phyloP scores from a whole-genome alignment of 768 basidiomycete species.

The Termitomyces sp. region DNA sequence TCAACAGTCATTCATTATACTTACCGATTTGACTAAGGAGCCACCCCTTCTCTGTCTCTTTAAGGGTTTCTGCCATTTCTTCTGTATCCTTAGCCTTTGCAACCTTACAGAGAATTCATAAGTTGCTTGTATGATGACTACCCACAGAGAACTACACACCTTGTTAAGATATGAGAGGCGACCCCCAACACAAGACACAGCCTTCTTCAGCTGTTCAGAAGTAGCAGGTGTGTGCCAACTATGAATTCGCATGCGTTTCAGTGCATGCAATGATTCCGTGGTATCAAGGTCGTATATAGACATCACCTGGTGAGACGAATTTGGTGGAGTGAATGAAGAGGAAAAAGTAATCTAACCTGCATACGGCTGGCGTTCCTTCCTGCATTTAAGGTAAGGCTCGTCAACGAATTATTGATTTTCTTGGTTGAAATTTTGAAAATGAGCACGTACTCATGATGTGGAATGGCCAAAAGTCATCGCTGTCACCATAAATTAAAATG shows the following conservation, averaged over 20 bases:
- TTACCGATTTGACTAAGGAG: conserved; percentile 68
- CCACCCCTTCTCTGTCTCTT: conserved; percentile 76
- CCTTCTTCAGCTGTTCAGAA: conserved; percentile 34
- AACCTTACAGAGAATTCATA: conserved; percentile 24
- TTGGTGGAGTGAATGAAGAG: background rate
- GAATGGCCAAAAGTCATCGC: conserved; percentile 85
- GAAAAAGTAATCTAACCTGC: conserved; percentile 39
- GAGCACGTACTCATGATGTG: conserved; percentile 49
- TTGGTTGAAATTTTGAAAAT: conserved; percentile 4
- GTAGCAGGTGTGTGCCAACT: conserved; percentile 23
- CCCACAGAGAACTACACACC: conserved; percentile 18
- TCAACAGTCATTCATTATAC: conserved; percentile 1
- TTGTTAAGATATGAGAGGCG: conserved; percentile 73
- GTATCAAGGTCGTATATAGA: conserved; percentile 66
- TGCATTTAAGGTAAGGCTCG: conserved; percentile 18
- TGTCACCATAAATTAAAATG: conserved; percentile 21
- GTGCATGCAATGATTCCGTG: conserved; percentile 53
- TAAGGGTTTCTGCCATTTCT: conserved; percentile 53
- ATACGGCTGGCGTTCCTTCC: conserved; percentile 70
- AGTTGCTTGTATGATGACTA: background rate
- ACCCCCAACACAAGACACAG: conserved; percentile 66
- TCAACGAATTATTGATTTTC: background rate
- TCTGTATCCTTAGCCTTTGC: conserved; percentile 59
- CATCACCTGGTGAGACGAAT: conserved; percentile 38
- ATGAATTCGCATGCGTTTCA: conserved; percentile 43